phyloP scores from a whole-genome alignment of 2,329 filamentous ascomycete species.

The Nannizziopsis barbatae region DNA sequence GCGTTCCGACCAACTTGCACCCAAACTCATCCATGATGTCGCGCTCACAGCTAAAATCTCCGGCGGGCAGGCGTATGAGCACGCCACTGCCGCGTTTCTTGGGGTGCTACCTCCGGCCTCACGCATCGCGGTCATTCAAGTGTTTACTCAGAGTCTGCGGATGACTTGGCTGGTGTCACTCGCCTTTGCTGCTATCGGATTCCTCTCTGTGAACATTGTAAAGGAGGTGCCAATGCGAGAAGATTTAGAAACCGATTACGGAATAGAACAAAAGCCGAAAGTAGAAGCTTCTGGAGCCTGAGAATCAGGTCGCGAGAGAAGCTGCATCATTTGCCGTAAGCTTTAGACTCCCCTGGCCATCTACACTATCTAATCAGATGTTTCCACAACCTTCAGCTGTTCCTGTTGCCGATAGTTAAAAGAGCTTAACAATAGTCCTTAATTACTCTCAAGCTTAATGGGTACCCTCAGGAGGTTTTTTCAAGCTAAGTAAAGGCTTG shows the following conservation, averaged over 20 bases:
- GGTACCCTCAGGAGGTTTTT: too few species aligned
- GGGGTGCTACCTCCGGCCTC: constrained; percentile 2
- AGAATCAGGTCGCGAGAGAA: too few species aligned
- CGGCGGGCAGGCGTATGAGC: constrained; percentile 8
- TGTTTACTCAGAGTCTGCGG: constrained; percentile 3
- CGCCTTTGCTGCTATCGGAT: constrained; percentile 9
- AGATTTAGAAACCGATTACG: constrained; percentile 10
- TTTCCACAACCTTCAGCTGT: too few species aligned
- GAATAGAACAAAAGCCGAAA: constrained; percentile 6
- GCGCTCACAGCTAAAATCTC: constrained; percentile 1
- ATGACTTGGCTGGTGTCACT: constrained; percentile 10
- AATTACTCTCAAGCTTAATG: too few species aligned
- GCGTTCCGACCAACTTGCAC: constrained; percentile 4
- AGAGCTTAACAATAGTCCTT: too few species aligned
- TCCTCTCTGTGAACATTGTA: constrained; percentile 4
- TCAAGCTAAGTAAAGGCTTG: too few species aligned
- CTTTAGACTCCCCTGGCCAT: too few species aligned
- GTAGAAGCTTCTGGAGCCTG: too few species aligned
- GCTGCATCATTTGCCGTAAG: too few species aligned
- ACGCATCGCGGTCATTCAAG: constrained; percentile 6
- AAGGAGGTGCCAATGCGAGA: constrained; percentile 8
- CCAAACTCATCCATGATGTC: background rate
- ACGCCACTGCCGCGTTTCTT: constrained; percentile 8
- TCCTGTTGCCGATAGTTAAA: too few species aligned
- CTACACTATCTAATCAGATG: too few species aligned